phyloP scores from a whole-genome alignment of 75 land plant genomes.

The Pinus tabuliformis region DNA sequence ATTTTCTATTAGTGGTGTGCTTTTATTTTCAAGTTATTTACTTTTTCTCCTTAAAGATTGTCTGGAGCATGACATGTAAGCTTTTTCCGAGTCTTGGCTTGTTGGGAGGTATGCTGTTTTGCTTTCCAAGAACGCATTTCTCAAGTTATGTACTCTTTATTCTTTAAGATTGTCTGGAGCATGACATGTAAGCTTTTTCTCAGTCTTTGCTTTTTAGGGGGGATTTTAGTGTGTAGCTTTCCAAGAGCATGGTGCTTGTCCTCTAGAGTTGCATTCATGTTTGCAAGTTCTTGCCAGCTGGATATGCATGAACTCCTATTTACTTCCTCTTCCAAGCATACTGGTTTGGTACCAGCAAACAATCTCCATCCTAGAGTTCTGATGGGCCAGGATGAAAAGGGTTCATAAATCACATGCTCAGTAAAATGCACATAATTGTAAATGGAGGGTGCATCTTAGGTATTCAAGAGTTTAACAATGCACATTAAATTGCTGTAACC shows the following conservation, averaged over 20 bases:
- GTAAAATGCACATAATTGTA: not conserved
- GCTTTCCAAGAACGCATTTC: not conserved
- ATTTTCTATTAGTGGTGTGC: too few species aligned
- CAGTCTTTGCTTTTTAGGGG: not conserved
- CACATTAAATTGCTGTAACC: not conserved
- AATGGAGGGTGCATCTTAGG: not conserved
- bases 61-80: not conserved
- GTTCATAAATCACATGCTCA: not conserved
- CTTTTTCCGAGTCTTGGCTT: not conserved
- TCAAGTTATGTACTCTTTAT: too few species aligned
- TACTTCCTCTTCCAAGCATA: not conserved
- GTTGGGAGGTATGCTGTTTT: not conserved
- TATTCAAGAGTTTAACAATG: not conserved
- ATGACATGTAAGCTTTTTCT: not conserved
- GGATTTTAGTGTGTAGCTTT: too few species aligned
- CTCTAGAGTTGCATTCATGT: not conserved
- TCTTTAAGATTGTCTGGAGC: not conserved
- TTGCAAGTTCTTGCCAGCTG: not conserved
- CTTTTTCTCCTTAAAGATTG: not conserved
- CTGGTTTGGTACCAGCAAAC: not conserved
- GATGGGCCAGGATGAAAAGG: not conserved
- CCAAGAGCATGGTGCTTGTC: not conserved
- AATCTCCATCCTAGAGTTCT: not conserved
- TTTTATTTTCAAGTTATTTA: too few species aligned
- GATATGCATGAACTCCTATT: not conserved